Conservation (phyloP, 2,329 filamentous ascomycete species). For the Penicillium hesseltinei region DNA sequence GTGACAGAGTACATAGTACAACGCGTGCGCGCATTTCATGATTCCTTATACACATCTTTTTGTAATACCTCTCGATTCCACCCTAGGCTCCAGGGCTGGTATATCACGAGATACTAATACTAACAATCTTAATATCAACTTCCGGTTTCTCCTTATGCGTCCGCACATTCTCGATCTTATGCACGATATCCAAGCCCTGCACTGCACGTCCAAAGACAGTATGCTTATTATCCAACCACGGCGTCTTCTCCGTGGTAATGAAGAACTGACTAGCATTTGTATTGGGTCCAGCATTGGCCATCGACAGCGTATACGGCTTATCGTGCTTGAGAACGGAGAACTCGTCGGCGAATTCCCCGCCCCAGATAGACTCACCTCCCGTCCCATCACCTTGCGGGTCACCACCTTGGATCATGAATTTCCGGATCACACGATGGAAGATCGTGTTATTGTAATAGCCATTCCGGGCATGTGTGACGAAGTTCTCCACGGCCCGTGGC, state of each 20-base stretch:
- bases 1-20: constrained; percentile 5
- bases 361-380: constrained; percentile 89
- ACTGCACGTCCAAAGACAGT: constrained; percentile 92
- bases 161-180: constrained; percentile 88
- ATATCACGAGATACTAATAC: constrained; percentile 54
- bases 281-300: constrained; percentile 95
- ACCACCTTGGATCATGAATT: constrained; percentile 93
- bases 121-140: constrained; percentile 96
- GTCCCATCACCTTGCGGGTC: constrained; percentile 87
- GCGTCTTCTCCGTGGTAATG: constrained; percentile 95
- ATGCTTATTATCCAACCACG: constrained; percentile 94
- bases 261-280: constrained; percentile 98
- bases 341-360: constrained; percentile 88
- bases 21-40: neutral
- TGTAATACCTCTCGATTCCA: neutral
- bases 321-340: constrained; percentile 90
- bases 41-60: neutral
- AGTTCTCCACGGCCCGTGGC: constrained; percentile 95
- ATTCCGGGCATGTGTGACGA: constrained; percentile 82
- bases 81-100: neutral
- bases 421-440: constrained; percentile 94
- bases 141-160: constrained; percentile 91
- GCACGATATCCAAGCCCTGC: constrained; percentile 88
- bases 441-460: constrained; percentile 98
- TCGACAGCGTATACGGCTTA: constrained; percentile 92